These are phyloP conservation scores for Lumnitzera littorea DNA, from an alignment of 345 rosid species.

Conservation along the genomic window DNA sequence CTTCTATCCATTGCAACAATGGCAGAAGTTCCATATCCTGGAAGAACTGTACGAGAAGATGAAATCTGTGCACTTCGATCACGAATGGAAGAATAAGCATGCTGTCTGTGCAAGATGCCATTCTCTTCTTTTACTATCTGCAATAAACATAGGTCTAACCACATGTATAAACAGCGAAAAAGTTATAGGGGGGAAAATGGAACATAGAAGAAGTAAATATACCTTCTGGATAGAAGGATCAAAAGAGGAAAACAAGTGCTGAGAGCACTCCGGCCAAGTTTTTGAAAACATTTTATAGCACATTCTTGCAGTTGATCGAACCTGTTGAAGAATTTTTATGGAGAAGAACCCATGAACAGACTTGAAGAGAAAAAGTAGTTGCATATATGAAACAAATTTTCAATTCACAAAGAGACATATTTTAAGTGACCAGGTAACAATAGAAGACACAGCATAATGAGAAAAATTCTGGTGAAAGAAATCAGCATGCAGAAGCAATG, in stretches of 20 bases:
- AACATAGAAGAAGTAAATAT: conserved; percentile 11
- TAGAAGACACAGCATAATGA: no score
- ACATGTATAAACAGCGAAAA: background rate
- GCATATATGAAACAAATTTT: no score
- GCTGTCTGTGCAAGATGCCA: conserved; percentile 88
- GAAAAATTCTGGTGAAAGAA: no score
- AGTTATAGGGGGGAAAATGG: background rate
- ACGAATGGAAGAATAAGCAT: conserved; percentile 88
- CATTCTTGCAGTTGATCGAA: conserved; percentile 92
- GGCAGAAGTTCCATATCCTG: conserved; percentile 96
- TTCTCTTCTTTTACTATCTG: conserved; percentile 95
- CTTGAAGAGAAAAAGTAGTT: background rate
- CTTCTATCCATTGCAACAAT: conserved; percentile 95
- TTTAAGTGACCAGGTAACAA: no score
- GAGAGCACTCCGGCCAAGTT: conserved; percentile 98
- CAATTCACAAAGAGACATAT: no score
- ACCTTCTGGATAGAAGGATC: conserved; percentile 98
- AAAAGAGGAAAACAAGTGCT: conserved; percentile 82
- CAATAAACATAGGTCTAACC: background rate
- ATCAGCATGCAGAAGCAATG: no score
- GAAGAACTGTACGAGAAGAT: conserved; percentile 44
- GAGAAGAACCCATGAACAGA: conserved; percentile 2
- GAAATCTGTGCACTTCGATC: conserved; percentile 72
- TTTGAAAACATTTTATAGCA: conserved; percentile 97
- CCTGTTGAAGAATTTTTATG: conserved; percentile 39